Conservation (phyloP, 352 stramenopile genomes). For the Globisporangium nagaii region DNA sequence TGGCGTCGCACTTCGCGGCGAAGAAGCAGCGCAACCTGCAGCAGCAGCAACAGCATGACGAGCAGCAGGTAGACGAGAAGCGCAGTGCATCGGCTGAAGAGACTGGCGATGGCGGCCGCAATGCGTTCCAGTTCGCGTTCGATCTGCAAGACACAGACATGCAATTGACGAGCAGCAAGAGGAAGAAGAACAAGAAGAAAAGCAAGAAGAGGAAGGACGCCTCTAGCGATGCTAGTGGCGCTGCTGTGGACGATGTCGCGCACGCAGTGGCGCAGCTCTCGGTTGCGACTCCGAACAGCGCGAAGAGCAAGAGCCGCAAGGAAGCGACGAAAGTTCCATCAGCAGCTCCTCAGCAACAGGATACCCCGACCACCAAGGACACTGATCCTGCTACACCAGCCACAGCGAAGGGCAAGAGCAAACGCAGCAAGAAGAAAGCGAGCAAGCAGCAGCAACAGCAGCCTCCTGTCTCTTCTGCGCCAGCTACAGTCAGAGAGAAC, state of each 20-base stretch:
- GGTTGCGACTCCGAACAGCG: background rate
- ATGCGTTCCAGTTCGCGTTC: constrained; percentile 12
- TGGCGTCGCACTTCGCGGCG: constrained; percentile 11
- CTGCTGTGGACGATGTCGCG: background rate
- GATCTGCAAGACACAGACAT: background rate
- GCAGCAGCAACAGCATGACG: background rate
- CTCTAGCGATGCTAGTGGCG: background rate
- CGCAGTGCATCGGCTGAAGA: background rate
- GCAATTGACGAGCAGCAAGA: background rate
- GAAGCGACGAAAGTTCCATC: background rate
- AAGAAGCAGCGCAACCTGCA: constrained; percentile 7
- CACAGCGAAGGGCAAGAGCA: constrained; percentile 15
- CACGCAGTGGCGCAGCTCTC: background rate
- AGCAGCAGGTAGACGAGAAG: background rate
- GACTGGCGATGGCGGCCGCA: background rate
- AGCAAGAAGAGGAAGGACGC: constrained; percentile 16
- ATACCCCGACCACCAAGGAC: background rate
- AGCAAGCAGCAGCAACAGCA: background rate
- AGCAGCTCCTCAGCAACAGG: background rate
- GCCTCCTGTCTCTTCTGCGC: background rate
- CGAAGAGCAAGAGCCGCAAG: background rate
- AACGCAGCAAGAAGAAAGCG: constrained; percentile 12
- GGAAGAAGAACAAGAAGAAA: constrained; percentile 16
- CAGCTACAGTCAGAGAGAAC: background rate
- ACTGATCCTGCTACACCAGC: background rate